Percentiles rank a stretch among this genome's conserved stretches.
These are phyloP conservation scores for Magnaporthiopsis rhizophila DNA, from an alignment of 2,329 filamentous ascomycete genomes.

Conservation along the genomic window DNA sequence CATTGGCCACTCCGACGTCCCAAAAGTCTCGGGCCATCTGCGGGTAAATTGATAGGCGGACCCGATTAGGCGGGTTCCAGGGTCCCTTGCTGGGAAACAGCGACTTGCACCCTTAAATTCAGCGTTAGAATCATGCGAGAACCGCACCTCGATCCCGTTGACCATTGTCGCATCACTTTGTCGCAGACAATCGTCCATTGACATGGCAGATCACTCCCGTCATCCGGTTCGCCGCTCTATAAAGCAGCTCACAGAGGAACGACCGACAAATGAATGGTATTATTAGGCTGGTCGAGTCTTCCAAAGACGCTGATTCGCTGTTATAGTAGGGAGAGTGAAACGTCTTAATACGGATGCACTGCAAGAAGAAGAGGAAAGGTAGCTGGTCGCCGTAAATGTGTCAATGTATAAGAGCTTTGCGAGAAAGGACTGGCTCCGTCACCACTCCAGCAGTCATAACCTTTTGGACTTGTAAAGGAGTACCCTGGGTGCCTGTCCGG, in stretches of 20 bases:
- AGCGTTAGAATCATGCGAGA: background rate
- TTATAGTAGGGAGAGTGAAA: too few relatives aligned
- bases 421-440: too few relatives aligned
- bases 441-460: too few relatives aligned
- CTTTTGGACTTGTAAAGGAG: too few relatives aligned
- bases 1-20: conserved; percentile 1
- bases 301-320: background rate
- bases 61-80: background rate
- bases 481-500: too few relatives aligned
- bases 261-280: background rate
- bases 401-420: too few relatives aligned
- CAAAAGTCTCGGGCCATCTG: background rate
- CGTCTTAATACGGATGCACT: too few relatives aligned
- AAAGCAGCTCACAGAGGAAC: background rate
- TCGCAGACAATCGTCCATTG: background rate
- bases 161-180: background rate
- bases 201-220: background rate
- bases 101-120: background rate
- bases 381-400: too few relatives aligned
- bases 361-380: too few relatives aligned
- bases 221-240: too few relatives aligned
- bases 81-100: background rate
- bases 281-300: background rate
- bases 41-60: background rate
- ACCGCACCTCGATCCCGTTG: background rate